phyloP scores from a whole-genome alignment of 345 rosid genomes.

The Euclidium syriacum region DNA sequence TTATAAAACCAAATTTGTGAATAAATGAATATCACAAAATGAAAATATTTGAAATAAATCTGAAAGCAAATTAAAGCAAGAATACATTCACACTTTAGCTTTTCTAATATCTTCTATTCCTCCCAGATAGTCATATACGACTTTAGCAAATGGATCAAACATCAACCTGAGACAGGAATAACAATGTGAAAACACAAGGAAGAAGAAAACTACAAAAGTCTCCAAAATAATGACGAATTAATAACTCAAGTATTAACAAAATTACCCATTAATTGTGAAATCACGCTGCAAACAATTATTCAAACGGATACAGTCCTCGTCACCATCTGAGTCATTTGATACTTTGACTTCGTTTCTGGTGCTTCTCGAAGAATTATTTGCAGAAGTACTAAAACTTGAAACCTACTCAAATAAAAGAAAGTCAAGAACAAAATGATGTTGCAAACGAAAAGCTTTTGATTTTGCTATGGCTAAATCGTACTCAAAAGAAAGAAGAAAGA shows the following conservation, averaged over 20 bases:
- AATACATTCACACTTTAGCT: conserved; percentile 87
- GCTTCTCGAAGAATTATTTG: conserved; percentile 26
- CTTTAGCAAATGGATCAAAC: conserved; percentile 85
- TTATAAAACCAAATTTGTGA: conserved; percentile 17
- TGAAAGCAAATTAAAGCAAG: conserved; percentile 30
- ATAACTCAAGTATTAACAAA: conserved; percentile 7
- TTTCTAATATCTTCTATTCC: conserved; percentile 85
- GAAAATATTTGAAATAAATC: conserved; percentile 3
- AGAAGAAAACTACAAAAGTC: background rate
- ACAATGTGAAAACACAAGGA: background rate
- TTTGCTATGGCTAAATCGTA: background rate
- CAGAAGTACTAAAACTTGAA: conserved; percentile 63
- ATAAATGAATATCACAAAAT: conserved; percentile 6
- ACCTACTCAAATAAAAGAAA: conserved; percentile 34
- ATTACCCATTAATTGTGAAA: conserved; percentile 89
- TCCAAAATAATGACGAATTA: background rate
- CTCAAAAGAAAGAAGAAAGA: background rate
- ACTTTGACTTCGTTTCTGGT: conserved; percentile 26
- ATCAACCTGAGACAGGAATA: conserved; percentile 54
- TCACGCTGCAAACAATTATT: conserved; percentile 77
- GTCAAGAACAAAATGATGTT: background rate
- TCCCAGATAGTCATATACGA: conserved; percentile 81
- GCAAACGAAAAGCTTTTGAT: background rate
- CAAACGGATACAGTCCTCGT: conserved; percentile 69
- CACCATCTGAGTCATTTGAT: conserved; percentile 43